phyloP scores from a whole-genome alignment of 1,284 basidiomycete genomes.

The Chalciporus piperatoides region DNA sequence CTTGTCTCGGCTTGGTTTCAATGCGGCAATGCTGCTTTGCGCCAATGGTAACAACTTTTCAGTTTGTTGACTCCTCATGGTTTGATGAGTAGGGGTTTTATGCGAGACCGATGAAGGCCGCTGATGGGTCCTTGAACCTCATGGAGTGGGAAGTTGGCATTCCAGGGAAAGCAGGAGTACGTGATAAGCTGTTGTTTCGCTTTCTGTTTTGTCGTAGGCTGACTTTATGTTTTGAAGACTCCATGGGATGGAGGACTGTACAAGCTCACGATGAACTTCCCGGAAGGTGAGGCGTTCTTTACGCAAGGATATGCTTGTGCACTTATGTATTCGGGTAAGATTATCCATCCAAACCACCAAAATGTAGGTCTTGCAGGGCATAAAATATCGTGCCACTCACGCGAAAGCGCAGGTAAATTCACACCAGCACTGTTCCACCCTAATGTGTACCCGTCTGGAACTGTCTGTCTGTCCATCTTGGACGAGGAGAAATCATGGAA shows the following conservation, averaged over 20 bases:
- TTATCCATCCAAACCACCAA: slow-evolving; percentile 94
- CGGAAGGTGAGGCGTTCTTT: slow-evolving; percentile 64
- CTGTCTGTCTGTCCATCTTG: slow-evolving; percentile 95
- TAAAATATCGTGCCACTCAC: slow-evolving; percentile 2
- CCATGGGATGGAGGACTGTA: slow-evolving; percentile 95
- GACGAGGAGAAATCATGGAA: slow-evolving; percentile 99
- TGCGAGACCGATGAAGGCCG: slow-evolving; percentile 84
- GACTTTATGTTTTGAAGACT: slow-evolving; percentile 55
- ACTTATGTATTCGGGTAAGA: slow-evolving; percentile 45
- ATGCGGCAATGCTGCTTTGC: not conserved
- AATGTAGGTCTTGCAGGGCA: slow-evolving; percentile 56
- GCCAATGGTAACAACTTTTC: not conserved
- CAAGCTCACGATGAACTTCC: slow-evolving; percentile 92
- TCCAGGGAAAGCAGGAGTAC: slow-evolving; percentile 78
- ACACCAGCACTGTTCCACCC: slow-evolving; percentile 95
- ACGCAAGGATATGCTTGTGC: not conserved
- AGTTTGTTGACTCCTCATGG: slow-evolving; percentile 6
- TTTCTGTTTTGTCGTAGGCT: slow-evolving; percentile 17
- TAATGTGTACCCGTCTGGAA: slow-evolving; percentile 98
- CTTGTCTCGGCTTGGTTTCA: slow-evolving; percentile 2
- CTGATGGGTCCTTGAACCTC: slow-evolving; percentile 93
- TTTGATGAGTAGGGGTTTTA: slow-evolving; percentile 79
- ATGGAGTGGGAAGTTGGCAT: slow-evolving; percentile 99
- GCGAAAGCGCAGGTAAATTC: slow-evolving; percentile 79
- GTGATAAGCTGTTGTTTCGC: slow-evolving; percentile 31